phyloP scores from a whole-genome alignment of 2,329 filamentous ascomycete species.

The Botrytis pseudocinerea region DNA sequence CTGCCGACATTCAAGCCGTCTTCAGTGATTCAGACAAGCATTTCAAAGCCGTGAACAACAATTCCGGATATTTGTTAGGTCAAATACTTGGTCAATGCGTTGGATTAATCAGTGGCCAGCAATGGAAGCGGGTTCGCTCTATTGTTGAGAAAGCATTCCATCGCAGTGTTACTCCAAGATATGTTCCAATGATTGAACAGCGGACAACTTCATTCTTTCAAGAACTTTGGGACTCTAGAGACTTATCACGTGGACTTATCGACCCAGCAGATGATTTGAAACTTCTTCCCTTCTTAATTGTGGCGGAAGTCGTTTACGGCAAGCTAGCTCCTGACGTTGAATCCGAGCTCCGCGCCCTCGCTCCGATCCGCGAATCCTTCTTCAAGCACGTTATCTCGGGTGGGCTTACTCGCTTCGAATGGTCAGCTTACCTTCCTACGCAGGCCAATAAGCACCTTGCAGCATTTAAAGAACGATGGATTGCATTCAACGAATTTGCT shows the following conservation, averaged over 20 bases:
- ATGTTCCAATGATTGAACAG: slow-evolving; percentile 22
- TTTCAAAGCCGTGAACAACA: slow-evolving; percentile 45
- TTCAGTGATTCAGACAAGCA: slow-evolving; percentile 49
- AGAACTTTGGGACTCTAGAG: slow-evolving; percentile 11
- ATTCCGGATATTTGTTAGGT: slow-evolving; percentile 45
- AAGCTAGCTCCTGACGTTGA: slow-evolving; percentile 34
- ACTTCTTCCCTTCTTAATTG: slow-evolving; percentile 43
- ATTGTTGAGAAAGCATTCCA: slow-evolving; percentile 29
- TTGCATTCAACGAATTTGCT: slow-evolving; percentile 41
- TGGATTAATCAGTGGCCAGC: slow-evolving; percentile 43
- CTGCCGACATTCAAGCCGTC: slow-evolving; percentile 42
- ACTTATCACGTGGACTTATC: slow-evolving; percentile 25
- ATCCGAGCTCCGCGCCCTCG: slow-evolving; percentile 33
- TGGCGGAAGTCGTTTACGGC: slow-evolving; percentile 46
- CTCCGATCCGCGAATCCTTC: slow-evolving; percentile 40
- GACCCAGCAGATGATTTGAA: slow-evolving; percentile 34
- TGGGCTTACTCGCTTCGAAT: slow-evolving; percentile 39
- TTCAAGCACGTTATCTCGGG: slow-evolving; percentile 43
- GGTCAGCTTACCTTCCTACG: slow-evolving; percentile 38
- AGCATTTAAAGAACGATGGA: slow-evolving; percentile 40
- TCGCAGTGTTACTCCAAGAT: neutral
- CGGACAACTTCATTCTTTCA: slow-evolving; percentile 25
- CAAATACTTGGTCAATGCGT: slow-evolving; percentile 48
- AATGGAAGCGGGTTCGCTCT: slow-evolving; percentile 39
- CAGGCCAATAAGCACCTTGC: slow-evolving; percentile 36